Conservation (phyloP, 75 land plant species). For the Cunninghamia lanceolata region DNA sequence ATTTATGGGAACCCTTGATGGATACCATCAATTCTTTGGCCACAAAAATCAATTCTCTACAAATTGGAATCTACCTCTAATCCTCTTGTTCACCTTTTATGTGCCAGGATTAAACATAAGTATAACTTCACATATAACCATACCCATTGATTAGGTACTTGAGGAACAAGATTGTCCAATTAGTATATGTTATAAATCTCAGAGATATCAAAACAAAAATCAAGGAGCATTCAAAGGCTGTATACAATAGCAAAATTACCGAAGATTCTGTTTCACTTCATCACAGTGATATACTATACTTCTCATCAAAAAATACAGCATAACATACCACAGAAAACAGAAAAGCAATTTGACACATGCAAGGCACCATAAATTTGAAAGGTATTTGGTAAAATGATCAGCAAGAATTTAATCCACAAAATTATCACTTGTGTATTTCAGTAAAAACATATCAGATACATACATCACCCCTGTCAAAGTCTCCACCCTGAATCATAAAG, state of each 20-base stretch:
- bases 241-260: too few species aligned
- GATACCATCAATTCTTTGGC: too few species aligned
- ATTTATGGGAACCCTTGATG: not conserved
- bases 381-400: not conserved
- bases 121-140: too few species aligned
- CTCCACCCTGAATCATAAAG: slow-evolving; percentile 55
- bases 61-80: too few species aligned
- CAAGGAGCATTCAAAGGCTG: not conserved
- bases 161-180: not conserved
- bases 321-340: not conserved
- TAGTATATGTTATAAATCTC: not conserved
- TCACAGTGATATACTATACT: not conserved
- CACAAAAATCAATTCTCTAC: too few species aligned
- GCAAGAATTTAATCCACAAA: not conserved
- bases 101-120: not conserved
- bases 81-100: not conserved
- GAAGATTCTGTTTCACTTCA: not conserved
- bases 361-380: not conserved
- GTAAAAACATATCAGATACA: slow-evolving; percentile 15
- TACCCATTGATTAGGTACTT: not conserved
- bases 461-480: slow-evolving; percentile 47
- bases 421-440: not conserved
- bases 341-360: not conserved
- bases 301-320: not conserved
- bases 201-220: not conserved